Base-by-base conservation (phyloP, 2,329 filamentous ascomycete species). In the Paecilomyces fulvus region DNA sequence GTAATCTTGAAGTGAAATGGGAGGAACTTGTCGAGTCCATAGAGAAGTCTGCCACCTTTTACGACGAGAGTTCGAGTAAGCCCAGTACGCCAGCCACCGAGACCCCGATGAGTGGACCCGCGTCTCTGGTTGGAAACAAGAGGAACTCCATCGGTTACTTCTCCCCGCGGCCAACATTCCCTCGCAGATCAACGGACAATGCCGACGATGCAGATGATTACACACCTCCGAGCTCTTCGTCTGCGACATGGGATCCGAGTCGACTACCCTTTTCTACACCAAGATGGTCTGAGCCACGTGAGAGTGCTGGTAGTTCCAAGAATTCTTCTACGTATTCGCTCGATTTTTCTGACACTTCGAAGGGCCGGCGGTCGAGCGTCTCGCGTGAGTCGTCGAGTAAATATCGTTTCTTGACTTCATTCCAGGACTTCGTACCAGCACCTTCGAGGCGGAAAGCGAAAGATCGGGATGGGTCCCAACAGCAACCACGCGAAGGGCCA, bases 21-120 rank as follows among this genome's bases (percentile, higher is more conserved):
- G 76, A 79, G 60, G 75, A 77, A 61, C 61, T 79, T 30, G 74
- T 79, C 12, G 74, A 76, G 51, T 75, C 77, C 23, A 76, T 79
- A 68, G 77, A 77, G 60, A 71, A 71, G 55, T 67, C 67, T 17
- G 67, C 66, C 30, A 76, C 72, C 9, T 73, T 75, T 49, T 72
- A 73, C 53, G 73, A 75, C 8, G 74, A 76, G 30, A 66, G 59
- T 52, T 66, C 69, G 7, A 71, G 69, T 55, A 74, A 73, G 55
- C 69, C 72, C 9, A 61, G 66, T 14, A 75, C 72, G 0, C 73
- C 73, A 4, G 67, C 67, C 20, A 56, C 67, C 7, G 73, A 75
- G 33, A 63, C 67, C 8, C 58, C 67, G 17, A 58, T 69, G 8
- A 63, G 64, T 20, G 63, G 64, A 30, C 61, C 67, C 17, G 65